These are phyloP conservation scores for Wickerhamomyces chambardii DNA, from an alignment of 805 yeast species.

Conservation along the genomic window DNA sequence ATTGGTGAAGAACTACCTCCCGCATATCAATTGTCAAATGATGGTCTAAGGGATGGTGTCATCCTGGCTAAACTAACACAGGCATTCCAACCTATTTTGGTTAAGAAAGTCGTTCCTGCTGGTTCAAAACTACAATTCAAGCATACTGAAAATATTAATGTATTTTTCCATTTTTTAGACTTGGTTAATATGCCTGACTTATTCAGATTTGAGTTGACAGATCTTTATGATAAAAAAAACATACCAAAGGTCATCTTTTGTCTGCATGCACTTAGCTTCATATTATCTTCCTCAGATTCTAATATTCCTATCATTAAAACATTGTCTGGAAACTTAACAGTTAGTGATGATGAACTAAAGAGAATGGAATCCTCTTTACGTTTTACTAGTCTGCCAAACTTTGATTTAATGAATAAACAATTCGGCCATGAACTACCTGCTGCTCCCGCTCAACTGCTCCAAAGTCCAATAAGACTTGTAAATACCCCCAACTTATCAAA, in stretches of 20 bases:
- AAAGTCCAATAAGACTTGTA: slow-evolving; percentile 3
- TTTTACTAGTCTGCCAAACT: slow-evolving; percentile 72
- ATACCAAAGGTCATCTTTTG: slow-evolving; percentile 93
- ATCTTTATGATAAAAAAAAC: slow-evolving; percentile 84
- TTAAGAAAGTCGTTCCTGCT: slow-evolving; percentile 42
- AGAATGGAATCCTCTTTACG: slow-evolving; percentile 57
- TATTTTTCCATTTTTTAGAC: slow-evolving; percentile 65
- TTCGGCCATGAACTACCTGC: slow-evolving; percentile 22
- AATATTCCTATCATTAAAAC: slow-evolving; percentile 53
- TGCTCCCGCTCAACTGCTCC: no score
- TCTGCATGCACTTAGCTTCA: slow-evolving; percentile 77
- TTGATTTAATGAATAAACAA: slow-evolving; percentile 41
- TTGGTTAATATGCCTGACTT: slow-evolving; percentile 74
- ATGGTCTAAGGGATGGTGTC: slow-evolving; percentile 77
- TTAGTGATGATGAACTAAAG: slow-evolving; percentile 60
- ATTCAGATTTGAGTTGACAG: slow-evolving; percentile 87
- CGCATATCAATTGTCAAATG: slow-evolving; percentile 44
- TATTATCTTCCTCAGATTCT: slow-evolving; percentile 41
- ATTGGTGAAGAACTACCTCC: slow-evolving; percentile 48
- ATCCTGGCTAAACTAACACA: slow-evolving; percentile 72
- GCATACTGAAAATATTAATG: slow-evolving; percentile 88
- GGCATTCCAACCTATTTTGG: slow-evolving; percentile 58
- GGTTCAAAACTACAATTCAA: slow-evolving; percentile 69
- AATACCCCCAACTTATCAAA: no score
- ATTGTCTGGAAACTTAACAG: slow-evolving; percentile 52